These are phyloP conservation scores for Cyclanthera cordifolia DNA, from an alignment of 306 rosid genomes.

Conservation along the genomic window DNA sequence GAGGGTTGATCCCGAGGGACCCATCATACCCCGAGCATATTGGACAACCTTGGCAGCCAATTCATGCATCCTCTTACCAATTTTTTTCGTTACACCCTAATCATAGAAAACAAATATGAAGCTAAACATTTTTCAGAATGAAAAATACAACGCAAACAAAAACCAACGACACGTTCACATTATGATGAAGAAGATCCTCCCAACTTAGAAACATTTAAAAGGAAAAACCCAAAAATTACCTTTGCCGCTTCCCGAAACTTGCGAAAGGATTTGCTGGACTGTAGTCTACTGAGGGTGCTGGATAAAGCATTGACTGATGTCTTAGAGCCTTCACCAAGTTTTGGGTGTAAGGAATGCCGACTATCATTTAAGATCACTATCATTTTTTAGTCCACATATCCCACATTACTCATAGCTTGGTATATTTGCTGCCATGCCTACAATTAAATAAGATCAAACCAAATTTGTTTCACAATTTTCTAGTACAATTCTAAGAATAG, in stretches of 20 bases:
- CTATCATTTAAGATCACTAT: conserved; percentile 82
- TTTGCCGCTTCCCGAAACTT: conserved; percentile 84
- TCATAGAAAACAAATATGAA: neutral
- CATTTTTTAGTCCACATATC: conserved; percentile 80
- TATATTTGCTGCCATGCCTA: conserved; percentile 92
- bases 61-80: conserved; percentile 83
- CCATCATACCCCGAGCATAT: conserved; percentile 94
- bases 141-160: neutral
- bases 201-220: neutral
- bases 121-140: neutral
- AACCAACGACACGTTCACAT: neutral
- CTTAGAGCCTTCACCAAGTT: conserved; percentile 53
- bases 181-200: neutral
- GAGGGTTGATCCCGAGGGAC: conserved; percentile 82
- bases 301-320: conserved; percentile 68
- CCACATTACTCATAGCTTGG: conserved; percentile 88
- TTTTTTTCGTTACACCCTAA: conserved; percentile 79
- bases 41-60: conserved; percentile 95
- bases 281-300: conserved; percentile 77
- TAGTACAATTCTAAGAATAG: neutral
- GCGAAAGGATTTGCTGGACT: conserved; percentile 83
- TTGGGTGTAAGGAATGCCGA: conserved; percentile 67
- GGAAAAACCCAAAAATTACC: conserved; percentile 31
- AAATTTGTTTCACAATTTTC: neutral
- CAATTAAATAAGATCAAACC: conserved; percentile 14